These are phyloP conservation scores for Acacia crassicarpa DNA, from an alignment of 306 rosid species.

Conservation along the genomic window DNA sequence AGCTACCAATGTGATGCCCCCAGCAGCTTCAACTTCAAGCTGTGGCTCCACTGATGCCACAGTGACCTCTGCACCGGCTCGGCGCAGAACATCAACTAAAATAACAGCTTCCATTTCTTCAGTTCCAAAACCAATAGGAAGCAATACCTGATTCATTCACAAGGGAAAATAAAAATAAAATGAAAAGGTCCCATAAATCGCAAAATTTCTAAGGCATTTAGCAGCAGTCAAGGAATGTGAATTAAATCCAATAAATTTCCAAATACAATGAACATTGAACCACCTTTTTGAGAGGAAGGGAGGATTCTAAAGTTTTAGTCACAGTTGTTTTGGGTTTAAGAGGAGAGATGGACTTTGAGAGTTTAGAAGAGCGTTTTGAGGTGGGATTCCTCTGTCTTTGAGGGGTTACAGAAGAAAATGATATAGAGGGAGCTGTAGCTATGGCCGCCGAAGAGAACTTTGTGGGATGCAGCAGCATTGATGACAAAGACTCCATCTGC, in stretches of 20 bases:
- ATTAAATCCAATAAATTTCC: neutral
- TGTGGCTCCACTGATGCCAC: constrained; percentile 88
- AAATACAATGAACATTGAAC: neutral
- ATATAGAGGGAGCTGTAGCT: constrained; percentile 20
- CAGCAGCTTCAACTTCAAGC: constrained; percentile 76
- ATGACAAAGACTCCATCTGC: constrained; percentile 42
- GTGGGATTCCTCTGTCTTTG: constrained; percentile 33
- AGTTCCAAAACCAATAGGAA: constrained; percentile 88
- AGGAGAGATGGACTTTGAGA: constrained; percentile 40
- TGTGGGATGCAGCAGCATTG: constrained; percentile 36
- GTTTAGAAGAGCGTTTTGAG: constrained; percentile 41
- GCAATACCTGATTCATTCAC: constrained; percentile 54
- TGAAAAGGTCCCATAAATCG: neutral
- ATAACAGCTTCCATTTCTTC: constrained; percentile 98
- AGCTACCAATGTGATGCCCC: constrained; percentile 77
- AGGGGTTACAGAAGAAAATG: constrained; percentile 37
- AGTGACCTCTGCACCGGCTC: constrained; percentile 90
- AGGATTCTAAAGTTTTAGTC: constrained; percentile 21
- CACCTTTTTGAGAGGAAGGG: constrained; percentile 63
- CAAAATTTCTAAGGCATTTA: neutral
- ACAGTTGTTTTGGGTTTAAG: constrained; percentile 9
- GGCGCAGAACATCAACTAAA: constrained; percentile 79
- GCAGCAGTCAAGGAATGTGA: neutral
- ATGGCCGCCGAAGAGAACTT: constrained; percentile 36
- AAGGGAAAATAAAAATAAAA: neutral